Evolutionary conservation across 495 filamentous ascomycete genomes (phyloP), one percentile per base, ranked within the genome.

Genomic region (Penicillium salamii): DNA sequence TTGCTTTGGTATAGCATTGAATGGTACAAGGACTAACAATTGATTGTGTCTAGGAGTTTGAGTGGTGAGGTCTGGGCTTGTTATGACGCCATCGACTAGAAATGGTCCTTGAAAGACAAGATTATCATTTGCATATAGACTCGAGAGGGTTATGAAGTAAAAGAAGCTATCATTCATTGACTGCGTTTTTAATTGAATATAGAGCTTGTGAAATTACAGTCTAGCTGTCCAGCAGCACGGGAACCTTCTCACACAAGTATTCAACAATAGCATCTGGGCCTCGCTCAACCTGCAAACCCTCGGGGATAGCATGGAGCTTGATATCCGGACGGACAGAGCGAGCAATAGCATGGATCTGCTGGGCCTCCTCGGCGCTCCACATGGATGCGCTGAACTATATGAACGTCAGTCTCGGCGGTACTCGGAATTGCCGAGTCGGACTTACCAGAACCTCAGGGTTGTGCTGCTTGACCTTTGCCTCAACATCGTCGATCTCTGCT

Each of bases 211-310:
- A 26, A 26, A 8, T 26, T n/a, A 21, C n/a, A 44, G 37, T 56
- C 43, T 58, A 67, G 55, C 52, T 64, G 46, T 72, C 77, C 50
- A 85, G 57, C 46, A 85, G 54, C 13, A 42, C 50, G 1, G 82
- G 81, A 23, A 84, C 68, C 47, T 84, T 73, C 68, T 81, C 80
- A 53, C 74, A 63, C 42, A 87, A 68, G 59, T 81, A 82, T 63
- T 85, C 82, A 7, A 87, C 79, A 49, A 86, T 75, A 7, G 78
- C 83, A 61, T 86, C 83, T 2, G 83, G 82, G 3, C 83, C 83
- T 37, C 71, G 76, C 58, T 83, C 73, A 17, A 81, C 80, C 61
- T 86, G 83, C 57, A 87, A 60, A 2, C 84, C 83, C 37, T 79
- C 72, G 7, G 84, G 83, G 36, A 86, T 74, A 4, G 82, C 82